phyloP scores from a whole-genome alignment of 106 monocot species.

The Phalaenopsis aphrodite region DNA sequence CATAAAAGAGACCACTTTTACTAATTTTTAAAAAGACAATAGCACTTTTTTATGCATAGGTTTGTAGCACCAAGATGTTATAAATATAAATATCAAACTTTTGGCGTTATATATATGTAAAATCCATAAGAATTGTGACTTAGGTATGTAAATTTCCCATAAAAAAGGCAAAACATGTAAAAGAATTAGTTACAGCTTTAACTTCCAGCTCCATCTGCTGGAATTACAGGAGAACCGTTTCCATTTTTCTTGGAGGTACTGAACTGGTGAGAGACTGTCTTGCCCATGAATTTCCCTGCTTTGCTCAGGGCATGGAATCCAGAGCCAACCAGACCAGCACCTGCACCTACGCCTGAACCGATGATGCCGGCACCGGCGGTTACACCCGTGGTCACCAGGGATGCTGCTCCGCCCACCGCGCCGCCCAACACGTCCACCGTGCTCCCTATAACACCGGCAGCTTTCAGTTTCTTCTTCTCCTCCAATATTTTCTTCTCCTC shows the following conservation, averaged over 20 bases:
- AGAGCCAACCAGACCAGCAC: conserved; percentile 33
- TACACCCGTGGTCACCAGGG: conserved; percentile 23
- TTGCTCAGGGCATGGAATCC: conserved; percentile 64
- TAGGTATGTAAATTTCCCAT: too few species aligned
- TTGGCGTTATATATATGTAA: too few species aligned
- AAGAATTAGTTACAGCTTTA: neutral
- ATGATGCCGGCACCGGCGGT: conserved; percentile 21
- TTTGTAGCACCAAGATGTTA: too few species aligned
- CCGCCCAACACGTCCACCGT: conserved; percentile 85
- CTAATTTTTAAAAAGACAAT: too few species aligned
- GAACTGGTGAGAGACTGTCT: conserved; percentile 36
- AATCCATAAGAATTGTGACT: too few species aligned
- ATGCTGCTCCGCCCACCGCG: conserved; percentile 52
- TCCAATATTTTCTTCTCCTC: conserved; percentile 65
- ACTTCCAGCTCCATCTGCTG: conserved; percentile 7
- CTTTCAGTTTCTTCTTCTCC: conserved; percentile 66
- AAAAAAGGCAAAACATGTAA: too few species aligned
- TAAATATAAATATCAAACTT: too few species aligned
- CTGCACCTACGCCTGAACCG: conserved; percentile 29
- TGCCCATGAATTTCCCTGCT: conserved; percentile 78
- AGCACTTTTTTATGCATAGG: too few species aligned
- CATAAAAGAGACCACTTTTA: too few species aligned
- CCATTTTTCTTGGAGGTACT: conserved; percentile 39
- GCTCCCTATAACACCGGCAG: conserved; percentile 78
- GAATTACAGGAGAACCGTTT: neutral